These are phyloP conservation scores for Helicostylum pulchrum DNA, from an alignment of 192 early-diverging fungal species.

Conservation along the genomic window DNA sequence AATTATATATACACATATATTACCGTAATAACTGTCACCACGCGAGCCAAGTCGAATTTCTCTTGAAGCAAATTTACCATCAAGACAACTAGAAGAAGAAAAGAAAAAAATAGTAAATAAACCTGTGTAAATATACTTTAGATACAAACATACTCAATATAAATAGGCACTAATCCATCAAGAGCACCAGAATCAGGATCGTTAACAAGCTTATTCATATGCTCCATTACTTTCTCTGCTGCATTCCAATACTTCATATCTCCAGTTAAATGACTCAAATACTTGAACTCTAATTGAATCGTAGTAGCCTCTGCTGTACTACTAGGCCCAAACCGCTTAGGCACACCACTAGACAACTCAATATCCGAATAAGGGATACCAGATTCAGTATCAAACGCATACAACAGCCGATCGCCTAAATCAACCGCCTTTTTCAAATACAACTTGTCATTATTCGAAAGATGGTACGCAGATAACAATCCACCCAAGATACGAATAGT, in stretches of 20 bases:
- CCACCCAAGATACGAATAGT: slow-evolving; percentile 87
- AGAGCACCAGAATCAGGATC: slow-evolving; percentile 26
- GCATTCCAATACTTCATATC: slow-evolving; percentile 71
- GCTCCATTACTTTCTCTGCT: slow-evolving; percentile 61
- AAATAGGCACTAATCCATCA: slow-evolving; percentile 78
- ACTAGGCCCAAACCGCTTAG: slow-evolving; percentile 39
- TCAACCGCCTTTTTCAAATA: slow-evolving; percentile 71
- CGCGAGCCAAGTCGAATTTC: slow-evolving; percentile 74
- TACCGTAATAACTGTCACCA: slow-evolving; percentile 92
- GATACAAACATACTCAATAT: slow-evolving; percentile 42
- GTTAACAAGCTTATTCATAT: slow-evolving; percentile 48
- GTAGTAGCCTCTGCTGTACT: slow-evolving; percentile 79
- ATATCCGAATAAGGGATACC: slow-evolving; percentile 67
- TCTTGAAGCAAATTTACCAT: slow-evolving; percentile 52
- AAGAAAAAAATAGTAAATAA: not conserved
- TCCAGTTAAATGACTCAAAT: slow-evolving; percentile 71
- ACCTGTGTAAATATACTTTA: not conserved
- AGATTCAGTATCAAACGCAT: slow-evolving; percentile 64
- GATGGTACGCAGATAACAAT: slow-evolving; percentile 74
- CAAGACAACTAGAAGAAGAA: slow-evolving; percentile 39
- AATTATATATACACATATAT: not conserved
- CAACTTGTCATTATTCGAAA: slow-evolving; percentile 62
- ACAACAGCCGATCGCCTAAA: slow-evolving; percentile 68
- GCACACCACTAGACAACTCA: slow-evolving; percentile 57
- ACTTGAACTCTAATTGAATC: slow-evolving; percentile 85